Base-by-base conservation (phyloP, 2,329 filamentous ascomycete species). In the Knufia fluminis region DNA sequence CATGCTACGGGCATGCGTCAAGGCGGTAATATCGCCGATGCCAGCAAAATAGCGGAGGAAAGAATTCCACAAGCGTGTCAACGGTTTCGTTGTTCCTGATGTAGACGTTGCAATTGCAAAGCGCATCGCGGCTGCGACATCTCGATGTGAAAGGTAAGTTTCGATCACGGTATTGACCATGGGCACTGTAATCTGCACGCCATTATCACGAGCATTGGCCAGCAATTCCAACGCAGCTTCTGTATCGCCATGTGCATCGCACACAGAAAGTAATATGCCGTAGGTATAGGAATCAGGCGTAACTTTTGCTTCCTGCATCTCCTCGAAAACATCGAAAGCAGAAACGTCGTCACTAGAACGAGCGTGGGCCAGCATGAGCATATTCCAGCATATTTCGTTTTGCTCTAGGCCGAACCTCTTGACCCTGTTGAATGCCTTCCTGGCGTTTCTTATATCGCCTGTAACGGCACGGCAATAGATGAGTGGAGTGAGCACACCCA, bases 61-160 rank as follows among this genome's bases (percentile, higher is more conserved):
- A 47, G 79, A 74, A 61, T 96, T 95, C 86, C 86, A 96, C 61
- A 88, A 78, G 26, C 74, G 70, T 1, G 81, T 81, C 19, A 76
- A 69, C 1, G 74, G 69, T 1, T 79, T 74, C 16, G 71, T 62
- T 1, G 79, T 62, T 12, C 71, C 68, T 53, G 73, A 70, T 10
- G 66, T 65, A 19, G 81, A 69, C 26, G 80, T 74, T 39, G 76
- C 75, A 43, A 76, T 62, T 26, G 82, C 78, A 43, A 86, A 69
- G 33, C 68, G 68, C 62, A 82, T 75, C 2, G 83, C 83, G 57
- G 79, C 71, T 9, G 65, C 57, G 38, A 75, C 66, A 33, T 71
- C 66, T 19, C 75, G 75, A 51, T 80, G 77, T 42, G 74, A 71
- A 54, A 82, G 81, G 61, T 83, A 82, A 0, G 79, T 85, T 52